These are phyloP conservation scores for Myxozyma sirexii DNA, from an alignment of 805 yeast species.

Conservation along the genomic window DNA sequence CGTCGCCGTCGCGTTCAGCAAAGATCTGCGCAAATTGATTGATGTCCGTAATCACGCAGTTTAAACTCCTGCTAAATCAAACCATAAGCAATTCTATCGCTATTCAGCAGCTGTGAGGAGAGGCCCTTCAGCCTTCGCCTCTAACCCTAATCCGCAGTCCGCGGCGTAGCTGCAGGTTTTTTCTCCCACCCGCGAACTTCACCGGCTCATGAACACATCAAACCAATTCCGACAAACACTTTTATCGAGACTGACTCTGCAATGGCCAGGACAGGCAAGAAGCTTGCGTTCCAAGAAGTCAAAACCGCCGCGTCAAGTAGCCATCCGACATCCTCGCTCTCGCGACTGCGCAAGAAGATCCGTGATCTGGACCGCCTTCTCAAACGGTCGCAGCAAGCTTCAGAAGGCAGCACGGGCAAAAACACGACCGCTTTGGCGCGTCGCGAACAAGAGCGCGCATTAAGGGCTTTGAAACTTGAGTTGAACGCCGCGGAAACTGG, in stretches of 20 bases:
- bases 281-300: conserved; percentile 8
- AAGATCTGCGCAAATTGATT: no score
- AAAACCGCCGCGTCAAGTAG: background rate
- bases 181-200: no score
- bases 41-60: no score
- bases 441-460: conserved; percentile 61
- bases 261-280: background rate
- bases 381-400: conserved; percentile 41
- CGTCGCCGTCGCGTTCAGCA: no score
- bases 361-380: conserved; percentile 81
- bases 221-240: no score
- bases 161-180: no score
- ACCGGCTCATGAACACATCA: no score
- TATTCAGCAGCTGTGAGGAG: no score
- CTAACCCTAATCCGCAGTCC: no score
- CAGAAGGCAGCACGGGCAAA: conserved; percentile 45
- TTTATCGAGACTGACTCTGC: background rate
- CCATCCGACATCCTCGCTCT: conserved; percentile 12
- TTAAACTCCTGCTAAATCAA: no score
- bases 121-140: no score
- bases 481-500: conserved; percentile 52
- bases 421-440: conserved; percentile 57
- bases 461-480: conserved; percentile 65
- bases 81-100: no score
- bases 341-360: conserved; percentile 74